A percentile compares a stretch with the other conserved stretches of the same genome.
Evolutionary conservation across 2,329 filamentous ascomycete species (phyloP).

Genomic region (Blumeriella jaapii): DNA sequence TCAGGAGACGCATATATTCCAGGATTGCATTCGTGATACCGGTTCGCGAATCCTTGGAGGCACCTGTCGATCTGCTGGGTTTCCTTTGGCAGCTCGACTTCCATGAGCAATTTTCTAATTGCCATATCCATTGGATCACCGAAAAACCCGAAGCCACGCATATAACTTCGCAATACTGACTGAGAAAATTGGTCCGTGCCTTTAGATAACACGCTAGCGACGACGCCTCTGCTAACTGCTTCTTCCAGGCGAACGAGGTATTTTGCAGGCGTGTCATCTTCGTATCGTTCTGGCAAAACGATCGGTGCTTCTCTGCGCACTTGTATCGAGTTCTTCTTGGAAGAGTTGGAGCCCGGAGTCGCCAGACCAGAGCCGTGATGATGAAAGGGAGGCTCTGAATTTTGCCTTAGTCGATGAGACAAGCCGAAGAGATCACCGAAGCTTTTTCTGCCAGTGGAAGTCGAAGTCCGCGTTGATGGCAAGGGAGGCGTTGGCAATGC

Average conservation of each 20-base stretch:
- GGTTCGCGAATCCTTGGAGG: conserved; percentile 85
- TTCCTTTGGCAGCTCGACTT: conserved; percentile 90
- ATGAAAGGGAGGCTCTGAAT: conserved; percentile 58
- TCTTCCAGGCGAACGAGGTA: conserved; percentile 80
- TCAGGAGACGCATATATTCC: conserved; percentile 86
- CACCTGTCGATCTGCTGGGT: conserved; percentile 97
- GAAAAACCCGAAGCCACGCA: conserved; percentile 90
- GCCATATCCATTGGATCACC: conserved; percentile 98
- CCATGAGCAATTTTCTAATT: conserved; percentile 88
- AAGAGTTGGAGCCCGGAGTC: conserved; percentile 57
- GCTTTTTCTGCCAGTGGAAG: conserved; percentile 84
- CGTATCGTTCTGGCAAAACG: conserved; percentile 64
- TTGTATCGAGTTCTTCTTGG: conserved; percentile 76
- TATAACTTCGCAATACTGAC: conserved; percentile 82
- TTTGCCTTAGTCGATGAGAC: conserved; percentile 64
- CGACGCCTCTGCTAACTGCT: conserved; percentile 65
- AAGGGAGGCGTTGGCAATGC: conserved; percentile 53
- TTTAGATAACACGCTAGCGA: conserved; percentile 78
- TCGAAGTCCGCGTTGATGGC: conserved; percentile 53
- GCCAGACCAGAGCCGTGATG: conserved; percentile 60
- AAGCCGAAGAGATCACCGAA: conserved; percentile 81
- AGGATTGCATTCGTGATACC: conserved; percentile 97
- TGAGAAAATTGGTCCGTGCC: conserved; percentile 74
- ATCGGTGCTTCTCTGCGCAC: conserved; percentile 59
- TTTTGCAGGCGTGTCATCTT: conserved; percentile 81